These are phyloP conservation scores for Geosmithia flava DNA, from an alignment of 2,329 filamentous ascomycete genomes.

Conservation along the genomic window DNA sequence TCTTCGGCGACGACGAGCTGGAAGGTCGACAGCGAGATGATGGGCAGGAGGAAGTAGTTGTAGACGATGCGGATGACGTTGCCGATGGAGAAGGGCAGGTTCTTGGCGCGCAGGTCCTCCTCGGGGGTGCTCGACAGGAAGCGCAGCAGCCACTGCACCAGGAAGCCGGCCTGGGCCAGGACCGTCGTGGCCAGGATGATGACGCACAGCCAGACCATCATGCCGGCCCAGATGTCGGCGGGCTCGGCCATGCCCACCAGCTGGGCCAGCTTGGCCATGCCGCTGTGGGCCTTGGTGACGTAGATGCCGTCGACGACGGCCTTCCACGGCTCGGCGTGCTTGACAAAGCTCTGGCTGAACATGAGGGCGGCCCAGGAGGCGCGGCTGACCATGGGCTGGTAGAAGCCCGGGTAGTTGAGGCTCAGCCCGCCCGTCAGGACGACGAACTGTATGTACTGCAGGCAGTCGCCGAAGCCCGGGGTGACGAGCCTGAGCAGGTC, in stretches of 20 bases:
- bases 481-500: constrained; percentile 87
- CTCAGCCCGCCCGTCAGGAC: constrained; percentile 78
- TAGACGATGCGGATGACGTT: constrained; percentile 77
- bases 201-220: constrained; percentile 80
- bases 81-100: constrained; percentile 73
- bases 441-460: constrained; percentile 94
- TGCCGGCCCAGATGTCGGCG: constrained; percentile 83
- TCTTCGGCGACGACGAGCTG: constrained; percentile 66
- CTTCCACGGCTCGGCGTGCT: constrained; percentile 49
- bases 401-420: constrained; percentile 85
- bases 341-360: constrained; percentile 86
- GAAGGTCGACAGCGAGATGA: constrained; percentile 79
- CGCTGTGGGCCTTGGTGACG: constrained; percentile 62
- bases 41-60: constrained; percentile 83
- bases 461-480: constrained; percentile 88
- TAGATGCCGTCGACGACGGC: constrained; percentile 81
- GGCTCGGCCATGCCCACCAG: constrained; percentile 66
- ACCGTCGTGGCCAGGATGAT: constrained; percentile 58
- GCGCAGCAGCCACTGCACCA: constrained; percentile 64
- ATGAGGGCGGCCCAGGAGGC: constrained; percentile 80
- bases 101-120: constrained; percentile 83
- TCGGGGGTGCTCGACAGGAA: constrained; percentile 59
- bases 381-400: constrained; percentile 81
- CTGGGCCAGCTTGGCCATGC: constrained; percentile 67
- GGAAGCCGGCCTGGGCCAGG: constrained; percentile 66